phyloP scores from a whole-genome alignment of 495 filamentous ascomycete species.

The Rostrohypoxylon terebratum region DNA sequence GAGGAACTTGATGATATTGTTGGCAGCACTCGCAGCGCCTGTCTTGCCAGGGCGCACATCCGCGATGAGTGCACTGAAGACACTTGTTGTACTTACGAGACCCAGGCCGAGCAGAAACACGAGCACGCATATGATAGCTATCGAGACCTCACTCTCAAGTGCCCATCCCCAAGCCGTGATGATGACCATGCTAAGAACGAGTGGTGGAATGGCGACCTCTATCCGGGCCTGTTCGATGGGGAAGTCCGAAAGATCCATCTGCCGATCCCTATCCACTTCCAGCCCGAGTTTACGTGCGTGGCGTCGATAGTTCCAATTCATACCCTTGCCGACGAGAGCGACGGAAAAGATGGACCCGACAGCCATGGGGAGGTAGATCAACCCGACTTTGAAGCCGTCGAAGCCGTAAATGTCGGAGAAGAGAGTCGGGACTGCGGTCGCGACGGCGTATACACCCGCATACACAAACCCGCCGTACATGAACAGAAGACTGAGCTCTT shows the following conservation, averaged over 20 bases:
- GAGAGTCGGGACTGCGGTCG: conserved; percentile 55
- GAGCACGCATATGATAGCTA: conserved; percentile 62
- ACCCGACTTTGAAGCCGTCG: conserved; percentile 68
- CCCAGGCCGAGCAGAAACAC: conserved; percentile 69
- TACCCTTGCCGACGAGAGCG: conserved; percentile 64
- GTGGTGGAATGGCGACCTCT: conserved; percentile 62
- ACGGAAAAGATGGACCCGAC: conserved; percentile 69
- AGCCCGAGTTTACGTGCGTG: conserved; percentile 57
- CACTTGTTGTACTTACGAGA: conserved; percentile 68
- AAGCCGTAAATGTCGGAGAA: conserved; percentile 67
- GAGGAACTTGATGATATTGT: conserved; percentile 73
- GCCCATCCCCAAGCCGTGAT: conserved; percentile 67
- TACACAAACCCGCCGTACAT: conserved; percentile 67
- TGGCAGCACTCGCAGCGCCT: conserved; percentile 72
- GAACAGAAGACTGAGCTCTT: conserved; percentile 69
- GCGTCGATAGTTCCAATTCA: conserved; percentile 66
- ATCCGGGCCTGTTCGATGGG: conserved; percentile 73
- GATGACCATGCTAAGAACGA: conserved; percentile 55
- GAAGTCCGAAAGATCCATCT: conserved; percentile 67
- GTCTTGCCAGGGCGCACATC: conserved; percentile 58
- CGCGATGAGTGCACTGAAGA: conserved; percentile 58
- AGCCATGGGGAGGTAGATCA: conserved; percentile 65
- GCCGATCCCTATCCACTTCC: conserved; percentile 58
- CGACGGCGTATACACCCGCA: conserved; percentile 67
- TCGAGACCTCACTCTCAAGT: conserved; percentile 54